Evolutionary conservation across 306 rosid species (phyloP).

Genomic region (Gastrolobium bilobum): DNA sequence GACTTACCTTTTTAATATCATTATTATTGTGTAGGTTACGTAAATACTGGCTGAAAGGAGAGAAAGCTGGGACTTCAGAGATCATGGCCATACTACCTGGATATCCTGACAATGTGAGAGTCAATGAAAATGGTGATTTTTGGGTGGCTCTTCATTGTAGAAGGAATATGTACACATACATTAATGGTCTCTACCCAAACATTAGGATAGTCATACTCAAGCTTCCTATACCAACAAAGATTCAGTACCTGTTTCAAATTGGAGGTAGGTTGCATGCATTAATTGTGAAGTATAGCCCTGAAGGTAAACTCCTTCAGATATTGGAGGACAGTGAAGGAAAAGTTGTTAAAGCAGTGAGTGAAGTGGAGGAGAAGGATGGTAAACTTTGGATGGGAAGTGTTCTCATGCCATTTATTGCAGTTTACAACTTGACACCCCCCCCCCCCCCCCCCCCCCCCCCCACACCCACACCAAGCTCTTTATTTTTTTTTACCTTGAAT

Average conservation of each 20-base stretch:
- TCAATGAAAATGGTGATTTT: slow-evolving; percentile 82
- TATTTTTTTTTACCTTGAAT: slow-evolving; percentile 12
- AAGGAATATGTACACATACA: slow-evolving; percentile 51
- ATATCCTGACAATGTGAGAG: slow-evolving; percentile 87
- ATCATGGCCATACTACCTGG: slow-evolving; percentile 83
- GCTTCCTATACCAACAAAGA: slow-evolving; percentile 76
- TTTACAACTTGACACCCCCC: slow-evolving; percentile 77
- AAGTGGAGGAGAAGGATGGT: slow-evolving; percentile 95
- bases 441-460: too few species aligned
- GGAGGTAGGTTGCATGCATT: slow-evolving; percentile 72
- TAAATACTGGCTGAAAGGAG: slow-evolving; percentile 91
- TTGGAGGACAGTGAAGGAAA: slow-evolving; percentile 88
- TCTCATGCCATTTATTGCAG: slow-evolving; percentile 93
- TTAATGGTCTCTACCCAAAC: slow-evolving; percentile 64
- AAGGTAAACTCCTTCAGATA: slow-evolving; percentile 83
- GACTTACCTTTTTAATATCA: background rate
- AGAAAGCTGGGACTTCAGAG: slow-evolving; percentile 84
- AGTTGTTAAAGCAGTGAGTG: slow-evolving; percentile 89
- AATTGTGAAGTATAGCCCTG: slow-evolving; percentile 79
- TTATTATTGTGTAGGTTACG: slow-evolving; percentile 59
- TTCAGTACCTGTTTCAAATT: slow-evolving; percentile 71
- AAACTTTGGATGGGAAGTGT: slow-evolving; percentile 95
- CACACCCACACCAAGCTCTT: background rate
- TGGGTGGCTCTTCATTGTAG: slow-evolving; percentile 89
- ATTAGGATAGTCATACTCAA: slow-evolving; percentile 73